A percentile compares a stretch with the other conserved stretches of the same genome.
Evolutionary conservation across 148 eudicot species (phyloP).

Genomic region (Rhododendron ovatum): DNA sequence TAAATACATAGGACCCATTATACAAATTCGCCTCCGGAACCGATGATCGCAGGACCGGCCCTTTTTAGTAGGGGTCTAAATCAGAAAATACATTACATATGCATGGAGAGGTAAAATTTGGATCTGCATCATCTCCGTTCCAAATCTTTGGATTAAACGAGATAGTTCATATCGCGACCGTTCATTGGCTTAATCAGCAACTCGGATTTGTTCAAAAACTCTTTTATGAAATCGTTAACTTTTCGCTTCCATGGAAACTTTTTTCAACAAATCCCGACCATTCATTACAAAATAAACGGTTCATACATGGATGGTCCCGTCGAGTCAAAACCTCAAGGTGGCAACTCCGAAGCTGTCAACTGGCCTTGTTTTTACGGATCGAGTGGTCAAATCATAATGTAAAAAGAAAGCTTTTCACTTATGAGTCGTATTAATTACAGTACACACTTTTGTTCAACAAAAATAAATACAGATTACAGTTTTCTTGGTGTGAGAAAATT

Average conservation of each 20-base stretch:
- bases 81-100: background rate
- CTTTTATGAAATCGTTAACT: no score
- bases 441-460: no score
- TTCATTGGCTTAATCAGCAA: no score
- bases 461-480: background rate
- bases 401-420: background rate
- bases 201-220: no score
- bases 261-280: no score
- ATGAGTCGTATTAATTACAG: background rate
- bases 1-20: no score
- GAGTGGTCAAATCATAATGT: background rate
- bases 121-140: no score
- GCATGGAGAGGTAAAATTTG: background rate
- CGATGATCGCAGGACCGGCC: background rate
- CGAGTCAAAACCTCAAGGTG: background rate
- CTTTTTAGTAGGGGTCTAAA: background rate
- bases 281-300: no score
- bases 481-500: background rate
- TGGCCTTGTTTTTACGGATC: background rate
- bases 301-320: no score
- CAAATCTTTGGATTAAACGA: no score
- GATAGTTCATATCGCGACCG: no score
- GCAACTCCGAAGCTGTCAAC: background rate
- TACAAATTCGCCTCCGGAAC: background rate
- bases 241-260: rapidly evolving